Conservation (phyloP, 352 stramenopile genomes). For the Globisporangium lucens region DNA sequence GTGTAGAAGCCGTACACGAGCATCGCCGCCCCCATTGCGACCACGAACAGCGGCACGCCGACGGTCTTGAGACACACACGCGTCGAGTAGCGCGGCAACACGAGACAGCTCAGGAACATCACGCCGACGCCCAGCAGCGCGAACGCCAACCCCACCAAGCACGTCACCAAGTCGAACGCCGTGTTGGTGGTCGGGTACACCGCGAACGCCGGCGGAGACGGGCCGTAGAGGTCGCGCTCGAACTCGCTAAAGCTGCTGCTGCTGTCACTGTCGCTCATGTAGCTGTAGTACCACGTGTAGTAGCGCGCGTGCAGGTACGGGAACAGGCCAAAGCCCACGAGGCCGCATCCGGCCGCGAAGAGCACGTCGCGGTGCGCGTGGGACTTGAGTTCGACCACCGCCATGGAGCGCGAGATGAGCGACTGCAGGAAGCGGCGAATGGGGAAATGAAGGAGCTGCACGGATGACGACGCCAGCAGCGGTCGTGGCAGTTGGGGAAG, state of each 20-base stretch:
- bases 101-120: constrained; percentile 24
- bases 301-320: constrained; percentile 22
- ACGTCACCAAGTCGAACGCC: constrained; percentile 22
- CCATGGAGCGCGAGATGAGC: background rate
- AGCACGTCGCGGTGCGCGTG: constrained; percentile 26
- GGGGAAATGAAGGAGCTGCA: background rate
- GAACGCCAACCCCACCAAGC: constrained; percentile 17
- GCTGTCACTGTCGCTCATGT: background rate
- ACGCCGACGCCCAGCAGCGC: constrained; percentile 17
- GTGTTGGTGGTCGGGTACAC: constrained; percentile 5
- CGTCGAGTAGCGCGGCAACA: constrained; percentile 13
- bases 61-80: constrained; percentile 17
- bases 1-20: constrained; percentile 13
- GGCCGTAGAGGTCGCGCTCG: background rate
- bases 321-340: constrained; percentile 29
- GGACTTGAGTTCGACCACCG: constrained; percentile 4
- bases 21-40: constrained; percentile 17
- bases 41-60: constrained; percentile 10
- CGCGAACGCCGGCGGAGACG: background rate
- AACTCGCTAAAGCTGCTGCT: background rate
- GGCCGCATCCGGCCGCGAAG: constrained; percentile 24
- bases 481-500: background rate
- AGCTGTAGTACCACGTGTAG: background rate
- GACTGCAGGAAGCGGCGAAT: background rate
- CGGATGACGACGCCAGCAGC: background rate